Evolutionary conservation across 1,139 yeast species (phyloP), one percentile per base, ranked within the genome.

Genomic region (Saccharomyces hybrid): DNA sequence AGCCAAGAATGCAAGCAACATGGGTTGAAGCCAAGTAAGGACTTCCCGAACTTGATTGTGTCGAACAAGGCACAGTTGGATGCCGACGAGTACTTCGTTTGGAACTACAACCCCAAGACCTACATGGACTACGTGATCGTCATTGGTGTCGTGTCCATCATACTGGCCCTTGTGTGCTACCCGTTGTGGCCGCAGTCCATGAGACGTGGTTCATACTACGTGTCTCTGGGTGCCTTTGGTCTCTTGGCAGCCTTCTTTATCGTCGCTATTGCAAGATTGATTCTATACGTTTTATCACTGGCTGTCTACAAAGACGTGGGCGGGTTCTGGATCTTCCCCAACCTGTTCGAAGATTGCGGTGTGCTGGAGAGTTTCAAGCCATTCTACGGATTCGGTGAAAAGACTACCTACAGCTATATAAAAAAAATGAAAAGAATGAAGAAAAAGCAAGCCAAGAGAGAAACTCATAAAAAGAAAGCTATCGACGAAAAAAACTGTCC

Each of bases 261-360:
- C 27, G 73, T 88, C 62, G 96, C 98, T 2, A 78, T 95, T 53
- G 73, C 93, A 41, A 81, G 99, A 66, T 75, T 90, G 66, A 77
- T 90, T 51, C 68, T 93, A 42, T 91, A 86, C 67, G 66, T 84
- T 47, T 64, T 88, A 51, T 67, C 71, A 3, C 53, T 67, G 48
- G 81, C 95, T 0, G 75, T 80, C 58, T 75, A 82, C 51, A 76
- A 79, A 3, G 73, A 79, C 54, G 81, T 84, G 19, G 84, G 83
- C 34, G 95, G 95, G 4, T 79, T 95, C 68, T 93, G 99, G 99
- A 72, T 93, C 52, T 93, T 88, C 78, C 99, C 99, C 56, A 93
- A 93, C 70, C 77, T 93, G 68, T 93, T 91, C 73, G 99, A 86
- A 58, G 99, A 93, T 68, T 91, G 95, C 64, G 97, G 98, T 27